These are phyloP conservation scores for Pezizomycotina sp. DNA, from an alignment of 2,329 filamentous ascomycete species.

Conservation along the genomic window DNA sequence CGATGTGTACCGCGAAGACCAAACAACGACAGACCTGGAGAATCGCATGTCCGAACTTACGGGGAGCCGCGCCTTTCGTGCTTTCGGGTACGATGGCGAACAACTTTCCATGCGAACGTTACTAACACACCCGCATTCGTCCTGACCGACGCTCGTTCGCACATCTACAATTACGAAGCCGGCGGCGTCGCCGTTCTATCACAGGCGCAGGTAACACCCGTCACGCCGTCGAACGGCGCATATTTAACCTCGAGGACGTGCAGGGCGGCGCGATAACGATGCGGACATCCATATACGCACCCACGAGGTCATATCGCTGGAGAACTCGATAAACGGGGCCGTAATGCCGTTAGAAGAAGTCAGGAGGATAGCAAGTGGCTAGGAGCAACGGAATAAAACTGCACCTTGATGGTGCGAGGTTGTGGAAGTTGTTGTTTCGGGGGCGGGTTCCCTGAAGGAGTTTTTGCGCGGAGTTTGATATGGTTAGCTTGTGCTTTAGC, in stretches of 20 bases:
- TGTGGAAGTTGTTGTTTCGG: conserved; percentile 38
- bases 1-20: conserved; percentile 69
- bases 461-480: conserved; percentile 33
- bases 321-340: conserved; percentile 31
- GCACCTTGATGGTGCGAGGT: conserved; percentile 38
- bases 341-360: conserved; percentile 29
- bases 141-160: conserved; percentile 60
- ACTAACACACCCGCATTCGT: conserved; percentile 63
- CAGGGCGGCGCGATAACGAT: conserved; percentile 29
- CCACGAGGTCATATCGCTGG: conserved; percentile 32
- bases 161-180: conserved; percentile 54
- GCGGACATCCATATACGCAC: conserved; percentile 31
- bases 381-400: conserved; percentile 30
- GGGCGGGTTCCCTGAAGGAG: conserved; percentile 27
- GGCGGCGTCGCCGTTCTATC: conserved; percentile 33
- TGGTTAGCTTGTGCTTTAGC: conserved; percentile 35
- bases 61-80: conserved; percentile 62
- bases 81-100: conserved; percentile 87
- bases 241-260: conserved; percentile 34
- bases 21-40: conserved; percentile 61
- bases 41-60: conserved; percentile 54
- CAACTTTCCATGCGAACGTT: conserved; percentile 67
- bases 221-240: conserved; percentile 29
- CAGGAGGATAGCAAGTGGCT: conserved; percentile 28
- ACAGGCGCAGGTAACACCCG: conserved; percentile 21